Evolutionary conservation across 2,329 filamentous ascomycete species (phyloP), one percentile per base, ranked within the genome.

Genomic region (Pleurostoma richardsiae): DNA sequence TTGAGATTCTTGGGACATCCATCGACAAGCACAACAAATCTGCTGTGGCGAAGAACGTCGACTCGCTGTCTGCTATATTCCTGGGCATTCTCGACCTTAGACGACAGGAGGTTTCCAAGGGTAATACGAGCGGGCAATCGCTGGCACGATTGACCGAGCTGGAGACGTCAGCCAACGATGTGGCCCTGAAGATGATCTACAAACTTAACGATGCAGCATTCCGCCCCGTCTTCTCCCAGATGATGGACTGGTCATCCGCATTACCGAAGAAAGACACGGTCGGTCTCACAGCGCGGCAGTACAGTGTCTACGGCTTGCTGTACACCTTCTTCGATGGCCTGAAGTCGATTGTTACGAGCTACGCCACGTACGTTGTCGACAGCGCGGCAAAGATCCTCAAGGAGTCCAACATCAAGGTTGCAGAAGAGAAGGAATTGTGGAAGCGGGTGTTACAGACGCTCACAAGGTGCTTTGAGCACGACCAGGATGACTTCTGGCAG

Each of bases 401-500:
- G 44, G 64, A 58, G 3, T 57, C 68, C 6, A 67, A 76, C 54
- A 58, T 64, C 4, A 67, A 67, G 49, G 69, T 74, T 47, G 70
- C 72, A 11, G 74, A 79, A 26, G 76, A 81, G 54, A 68, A 73
- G 40, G 69, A 71, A 39, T 76, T 96, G 4, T 88, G 88, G 78
- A 71, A 74, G 39, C 79, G 80, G 19, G 80, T 89, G 3, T 77
- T 97, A 43, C 72, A 74, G 45, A 87, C 90, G 26, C 74, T 97
- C 41, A 72, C 77, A 29, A 85, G 82, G 55, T 86, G 83, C 56
- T 96, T 97, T 60, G 79, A 86, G 65, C 83, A 96, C 63, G 94
- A 97, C 61, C 88, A 95, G 67, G 90, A 95, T 63, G 87, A 90
- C 65, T 97, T 96, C 72, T 97, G 91, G 91, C 90, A 96, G 74